Base-by-base conservation (phyloP, 331 rosid genomes). In the Phaseolus coccineus region DNA sequence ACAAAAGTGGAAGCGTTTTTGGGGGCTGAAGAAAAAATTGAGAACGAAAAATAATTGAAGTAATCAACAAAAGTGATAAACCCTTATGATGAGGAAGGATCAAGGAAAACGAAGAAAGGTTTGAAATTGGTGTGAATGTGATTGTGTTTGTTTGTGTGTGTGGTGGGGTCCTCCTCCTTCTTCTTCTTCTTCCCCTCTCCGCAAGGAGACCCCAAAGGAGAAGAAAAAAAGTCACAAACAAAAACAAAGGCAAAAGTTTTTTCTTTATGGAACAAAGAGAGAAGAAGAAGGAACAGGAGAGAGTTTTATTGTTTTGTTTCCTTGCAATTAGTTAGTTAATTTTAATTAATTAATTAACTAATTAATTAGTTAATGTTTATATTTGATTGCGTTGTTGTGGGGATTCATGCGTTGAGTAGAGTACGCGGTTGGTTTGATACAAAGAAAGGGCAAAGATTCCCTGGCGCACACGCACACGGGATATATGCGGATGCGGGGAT, bases 71-170 rank as follows among this genome's bases (percentile, higher is more conserved):
- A 8, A 37, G 15, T 6, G 6, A 63, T 15, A 63, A 63, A 35
- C 69, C 69, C 69, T 33, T 3, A 14, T 16, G 69, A 35, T 10
- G 89, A 73, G 59, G 90, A 79, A 77, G 75, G 65, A 81, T 66
- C 85, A 83, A 81, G 84, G 85, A 86, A 88, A 82, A 83, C 28
- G 84, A 86, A 57, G 59, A n/a, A 14, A 7, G 55, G 55, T 50
- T 50, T 50, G 55, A 50, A 42, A 42, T 42, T 42, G 47, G 47
- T 42, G 12, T 42, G 12, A 42, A 42, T 42, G 47, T 42, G 47
- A 8, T 37, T 9, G 47, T 42, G 13, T 42, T 8, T 40, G 3
- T 9, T 35, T 35, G 47, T 42, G 13, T 9, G 51, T 3, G 3
- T 8, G 14, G 64, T 80, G 84, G 87, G 89, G 79, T 80, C 85